Conservation (phyloP, 1,139 yeast genomes). For the Debaryomyces fabryi region DNA sequence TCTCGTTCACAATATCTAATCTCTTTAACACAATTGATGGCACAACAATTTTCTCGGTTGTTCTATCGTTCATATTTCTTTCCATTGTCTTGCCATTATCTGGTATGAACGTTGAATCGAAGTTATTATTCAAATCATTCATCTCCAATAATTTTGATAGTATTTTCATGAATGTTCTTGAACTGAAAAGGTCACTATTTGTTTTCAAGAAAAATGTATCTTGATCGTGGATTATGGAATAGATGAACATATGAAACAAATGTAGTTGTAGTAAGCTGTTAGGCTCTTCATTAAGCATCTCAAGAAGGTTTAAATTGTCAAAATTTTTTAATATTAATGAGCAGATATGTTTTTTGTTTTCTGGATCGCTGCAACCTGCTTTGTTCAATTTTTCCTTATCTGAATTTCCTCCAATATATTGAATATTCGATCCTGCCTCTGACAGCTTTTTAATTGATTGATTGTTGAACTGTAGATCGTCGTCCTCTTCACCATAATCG, state of each 20-base stretch:
- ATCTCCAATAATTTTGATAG: conserved; percentile 8
- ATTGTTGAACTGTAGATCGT: background rate
- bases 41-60: conserved; percentile 5
- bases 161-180: conserved; percentile 1
- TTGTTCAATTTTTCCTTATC: background rate
- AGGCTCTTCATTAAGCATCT: background rate
- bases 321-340: conserved; percentile 11
- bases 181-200: background rate
- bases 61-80: background rate
- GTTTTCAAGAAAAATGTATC: conserved; percentile 7
- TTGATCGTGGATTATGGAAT: conserved; percentile 11
- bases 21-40: too few species aligned
- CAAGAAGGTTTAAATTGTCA: conserved; percentile 7
- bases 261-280: background rate
- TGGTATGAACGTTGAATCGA: conserved; percentile 9
- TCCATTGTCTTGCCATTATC: background rate
- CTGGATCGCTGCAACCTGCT: background rate
- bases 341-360: background rate
- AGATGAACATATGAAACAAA: conserved; percentile 13
- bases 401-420: background rate
- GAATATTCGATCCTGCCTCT: background rate
- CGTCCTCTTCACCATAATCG: conserved; percentile 1
- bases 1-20: too few species aligned
- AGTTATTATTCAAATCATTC: conserved; percentile 10
- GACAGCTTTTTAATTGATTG: background rate